Evolutionary conservation across 257 asterid genomes (phyloP).

Genomic region (Fraxinus americana): DNA sequence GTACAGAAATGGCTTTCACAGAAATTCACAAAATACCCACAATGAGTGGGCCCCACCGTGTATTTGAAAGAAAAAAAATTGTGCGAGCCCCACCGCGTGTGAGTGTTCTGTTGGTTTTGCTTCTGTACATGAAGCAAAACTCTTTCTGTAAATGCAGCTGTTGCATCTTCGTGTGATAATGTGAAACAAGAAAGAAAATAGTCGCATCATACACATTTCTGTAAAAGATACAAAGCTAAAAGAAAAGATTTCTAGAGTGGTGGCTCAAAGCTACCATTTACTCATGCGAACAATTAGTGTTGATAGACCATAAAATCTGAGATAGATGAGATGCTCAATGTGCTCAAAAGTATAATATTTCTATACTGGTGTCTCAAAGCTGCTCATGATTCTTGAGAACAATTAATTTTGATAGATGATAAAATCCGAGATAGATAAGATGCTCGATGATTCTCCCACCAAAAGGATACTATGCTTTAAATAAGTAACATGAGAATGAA

Average conservation of each 20-base stretch:
- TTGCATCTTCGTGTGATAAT: conserved; percentile 11
- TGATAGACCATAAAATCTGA: background rate
- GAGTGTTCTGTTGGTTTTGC: too few relatives aligned
- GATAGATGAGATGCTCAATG: conserved; percentile 7
- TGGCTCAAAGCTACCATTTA: conserved; percentile 16
- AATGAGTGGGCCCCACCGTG: too few relatives aligned
- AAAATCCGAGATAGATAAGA: conserved; percentile 14
- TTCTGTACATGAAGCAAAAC: too few relatives aligned
- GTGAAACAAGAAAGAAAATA: conserved; percentile 15
- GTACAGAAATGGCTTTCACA: too few relatives aligned
- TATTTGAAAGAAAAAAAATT: too few relatives aligned
- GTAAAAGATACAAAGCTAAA: background rate
- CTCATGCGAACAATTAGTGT: conserved; percentile 3
- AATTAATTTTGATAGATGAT: conserved; percentile 2
- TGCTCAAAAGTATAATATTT: background rate
- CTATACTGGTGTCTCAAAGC: conserved; percentile 7
- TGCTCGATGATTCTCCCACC: background rate
- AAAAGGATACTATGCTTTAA: conserved; percentile 1
- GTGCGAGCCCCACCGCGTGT: too few relatives aligned
- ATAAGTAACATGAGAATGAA: conserved; percentile 5
- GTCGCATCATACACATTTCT: conserved; percentile 8
- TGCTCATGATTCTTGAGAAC: background rate
- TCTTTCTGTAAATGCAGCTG: conserved; percentile 19
- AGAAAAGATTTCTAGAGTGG: conserved; percentile 1
- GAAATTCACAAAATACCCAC: too few relatives aligned